These are phyloP conservation scores for Lentinula lateritia DNA, from an alignment of 768 basidiomycete genomes.

Conservation along the genomic window DNA sequence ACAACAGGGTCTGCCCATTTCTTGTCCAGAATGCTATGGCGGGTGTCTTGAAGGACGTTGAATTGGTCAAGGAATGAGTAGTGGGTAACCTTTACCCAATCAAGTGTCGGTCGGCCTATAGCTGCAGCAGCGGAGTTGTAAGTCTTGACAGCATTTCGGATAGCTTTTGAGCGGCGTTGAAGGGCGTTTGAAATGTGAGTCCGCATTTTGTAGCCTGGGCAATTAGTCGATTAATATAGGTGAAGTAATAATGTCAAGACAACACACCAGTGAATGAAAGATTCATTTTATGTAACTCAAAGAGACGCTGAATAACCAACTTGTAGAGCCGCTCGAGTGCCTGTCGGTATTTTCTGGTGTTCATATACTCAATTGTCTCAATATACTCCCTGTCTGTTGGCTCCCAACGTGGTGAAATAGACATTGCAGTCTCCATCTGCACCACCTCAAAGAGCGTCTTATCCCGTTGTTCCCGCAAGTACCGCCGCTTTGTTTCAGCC, in stretches of 20 bases:
- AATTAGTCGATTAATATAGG: slow-evolving; percentile 5
- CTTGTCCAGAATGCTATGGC: neutral
- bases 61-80: slow-evolving; percentile 8
- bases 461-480: slow-evolving; percentile 14
- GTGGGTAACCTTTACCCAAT: neutral
- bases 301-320: slow-evolving; percentile 27
- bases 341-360: slow-evolving; percentile 16
- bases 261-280: slow-evolving; percentile 23
- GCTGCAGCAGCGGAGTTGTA: slow-evolving; percentile 24
- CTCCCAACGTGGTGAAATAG: slow-evolving; percentile 23
- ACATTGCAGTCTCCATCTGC: slow-evolving; percentile 17
- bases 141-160: slow-evolving; percentile 20
- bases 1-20: neutral
- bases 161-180: slow-evolving; percentile 22
- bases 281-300: slow-evolving; percentile 33
- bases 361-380: slow-evolving; percentile 11
- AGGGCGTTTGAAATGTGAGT: slow-evolving; percentile 28
- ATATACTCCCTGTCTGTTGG: slow-evolving; percentile 18
- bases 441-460: slow-evolving; percentile 13
- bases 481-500: slow-evolving; percentile 18
- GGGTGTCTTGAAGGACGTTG: neutral
- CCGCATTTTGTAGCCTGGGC: slow-evolving; percentile 24
- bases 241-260: neutral
- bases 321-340: slow-evolving; percentile 26
- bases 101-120: slow-evolving; percentile 12